A percentile compares a stretch with the other conserved stretches of the same genome.
Conservation (phyloP, 1,139 yeast genomes). For the Geotrichum klebahnii region DNA sequence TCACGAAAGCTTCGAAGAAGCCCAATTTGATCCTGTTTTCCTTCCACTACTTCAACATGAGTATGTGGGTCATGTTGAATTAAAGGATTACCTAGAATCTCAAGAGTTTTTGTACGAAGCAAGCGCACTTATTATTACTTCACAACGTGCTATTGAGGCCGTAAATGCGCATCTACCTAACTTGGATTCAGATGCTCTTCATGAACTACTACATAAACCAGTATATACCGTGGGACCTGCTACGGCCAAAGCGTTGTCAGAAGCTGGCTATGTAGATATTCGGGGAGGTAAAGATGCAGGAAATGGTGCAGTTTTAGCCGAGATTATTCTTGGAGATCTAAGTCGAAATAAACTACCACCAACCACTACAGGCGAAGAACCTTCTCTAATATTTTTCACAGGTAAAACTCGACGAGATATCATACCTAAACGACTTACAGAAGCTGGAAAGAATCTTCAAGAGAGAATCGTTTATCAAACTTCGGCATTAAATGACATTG, state of each 20-base stretch:
- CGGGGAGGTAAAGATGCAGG: conserved; percentile 78
- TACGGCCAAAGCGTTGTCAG: conserved; percentile 56
- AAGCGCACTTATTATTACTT: conserved; percentile 69
- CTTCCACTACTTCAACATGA: conserved; percentile 68
- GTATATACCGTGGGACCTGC: conserved; percentile 94
- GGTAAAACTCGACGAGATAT: conserved; percentile 83
- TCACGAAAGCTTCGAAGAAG: conserved; percentile 44
- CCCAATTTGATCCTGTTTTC: conserved; percentile 45
- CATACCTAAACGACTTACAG: conserved; percentile 58
- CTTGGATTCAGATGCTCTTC: conserved; percentile 22
- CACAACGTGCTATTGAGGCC: conserved; percentile 89
- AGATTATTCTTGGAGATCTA: conserved; percentile 52
- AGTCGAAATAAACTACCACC: conserved; percentile 20
- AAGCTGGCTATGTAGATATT: conserved; percentile 63
- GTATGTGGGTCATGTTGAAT: conserved; percentile 47
- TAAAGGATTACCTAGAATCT: conserved; percentile 45
- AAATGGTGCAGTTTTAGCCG: conserved; percentile 68
- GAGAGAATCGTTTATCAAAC: conserved; percentile 75
- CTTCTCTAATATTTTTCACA: conserved; percentile 65
- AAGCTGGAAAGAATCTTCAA: conserved; percentile 46
- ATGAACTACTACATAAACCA: conserved; percentile 40
- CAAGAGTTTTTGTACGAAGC: conserved; percentile 42
- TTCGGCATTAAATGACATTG: conserved; percentile 39
- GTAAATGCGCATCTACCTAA: conserved; percentile 39
- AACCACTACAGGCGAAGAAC: conserved; percentile 56